phyloP scores from a whole-genome alignment of 495 filamentous ascomycete species.

The Patellaria atrata region DNA sequence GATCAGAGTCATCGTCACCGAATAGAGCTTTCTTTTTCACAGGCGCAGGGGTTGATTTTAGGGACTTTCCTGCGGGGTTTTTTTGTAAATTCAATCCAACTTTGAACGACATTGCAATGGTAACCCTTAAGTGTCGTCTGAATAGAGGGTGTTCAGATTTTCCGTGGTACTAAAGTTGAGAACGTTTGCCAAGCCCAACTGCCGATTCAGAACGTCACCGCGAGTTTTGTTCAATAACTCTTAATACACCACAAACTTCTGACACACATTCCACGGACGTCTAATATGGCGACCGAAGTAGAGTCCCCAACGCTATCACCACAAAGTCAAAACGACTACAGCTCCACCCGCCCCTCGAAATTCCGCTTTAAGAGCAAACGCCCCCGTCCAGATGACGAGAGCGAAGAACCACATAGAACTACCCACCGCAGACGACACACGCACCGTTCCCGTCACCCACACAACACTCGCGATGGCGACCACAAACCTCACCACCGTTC shows the following conservation, averaged over 20 bases:
- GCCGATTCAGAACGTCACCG: no score
- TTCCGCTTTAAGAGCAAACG: slow-evolving; percentile 46
- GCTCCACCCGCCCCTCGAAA: slow-evolving; percentile 27
- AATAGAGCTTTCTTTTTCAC: slow-evolving; percentile 38
- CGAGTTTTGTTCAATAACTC: no score
- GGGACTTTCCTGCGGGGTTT: slow-evolving; percentile 25
- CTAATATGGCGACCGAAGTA: not conserved
- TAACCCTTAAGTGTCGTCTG: no score
- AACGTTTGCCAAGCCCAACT: no score
- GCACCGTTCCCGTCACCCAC: slow-evolving; percentile 16
- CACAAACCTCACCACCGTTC: slow-evolving; percentile 4
- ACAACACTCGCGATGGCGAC: slow-evolving; percentile 15
- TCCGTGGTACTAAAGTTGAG: no score
- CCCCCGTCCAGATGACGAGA: not conserved
- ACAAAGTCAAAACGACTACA: slow-evolving; percentile 12
- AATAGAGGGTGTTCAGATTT: no score
- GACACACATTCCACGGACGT: slow-evolving; percentile 12
- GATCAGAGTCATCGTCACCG: slow-evolving; percentile 36
- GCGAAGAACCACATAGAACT: slow-evolving; percentile 8
- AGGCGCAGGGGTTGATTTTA: slow-evolving; percentile 15
- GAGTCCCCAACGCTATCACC: no score
- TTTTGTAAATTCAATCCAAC: slow-evolving; percentile 46
- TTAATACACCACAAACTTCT: no score
- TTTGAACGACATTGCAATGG: slow-evolving; percentile 34
- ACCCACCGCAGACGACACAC: slow-evolving; percentile 10